Base-by-base conservation (phyloP, 1,139 yeast species). In the Pichia cactophila region DNA sequence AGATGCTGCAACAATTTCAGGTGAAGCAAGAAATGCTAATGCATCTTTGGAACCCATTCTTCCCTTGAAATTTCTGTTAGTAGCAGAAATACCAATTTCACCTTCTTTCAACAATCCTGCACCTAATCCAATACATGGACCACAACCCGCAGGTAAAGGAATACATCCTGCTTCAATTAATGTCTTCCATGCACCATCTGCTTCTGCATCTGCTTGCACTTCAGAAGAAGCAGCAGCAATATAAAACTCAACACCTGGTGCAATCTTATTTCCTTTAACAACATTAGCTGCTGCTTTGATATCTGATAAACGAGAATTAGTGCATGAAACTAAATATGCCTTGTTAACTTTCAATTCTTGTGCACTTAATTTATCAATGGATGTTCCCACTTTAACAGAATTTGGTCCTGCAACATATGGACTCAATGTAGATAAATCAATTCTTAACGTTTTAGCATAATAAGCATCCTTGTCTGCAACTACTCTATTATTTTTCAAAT, bases 31-130 rank as follows among this genome's bases (percentile, higher is more conserved):
- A 68, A 86, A 92, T 0, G 98, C 98, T 56, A 89, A 73, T 0
- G 98, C 98, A 61, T 92, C 96, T 61, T 86, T 85, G 12, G 96
- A 86, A 6, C 99, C 99, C 99, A 92, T 92, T 72, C 99, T 82
- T 51, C 99, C 99, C 72, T 94, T 94, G 76, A 92, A 92, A 69
- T 92, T 92, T 72, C 99, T 81, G 73, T 92, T 92, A 9, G 98
- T 94, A 51, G 98, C 98, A 58, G 96, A 87, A 62, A 92, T 94
- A 56, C 99, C 98, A 51, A 94, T 95, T 68, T 92, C 97, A 43
- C 98, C 98, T 44, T 88, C 92, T 68, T 92, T 82, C 60, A 92
- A 74, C 55, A 92, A 73, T 47, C 99, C 99, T 38, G 94, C 77
- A 54, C 99, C 99, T 51, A 92, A 76, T 42, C 99, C 99, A 63